Percentiles rank a stretch among this genome's conserved stretches.
Evolutionary conservation across 768 basidiomycete species (phyloP).

Genomic region (Mycena maculata): DNA sequence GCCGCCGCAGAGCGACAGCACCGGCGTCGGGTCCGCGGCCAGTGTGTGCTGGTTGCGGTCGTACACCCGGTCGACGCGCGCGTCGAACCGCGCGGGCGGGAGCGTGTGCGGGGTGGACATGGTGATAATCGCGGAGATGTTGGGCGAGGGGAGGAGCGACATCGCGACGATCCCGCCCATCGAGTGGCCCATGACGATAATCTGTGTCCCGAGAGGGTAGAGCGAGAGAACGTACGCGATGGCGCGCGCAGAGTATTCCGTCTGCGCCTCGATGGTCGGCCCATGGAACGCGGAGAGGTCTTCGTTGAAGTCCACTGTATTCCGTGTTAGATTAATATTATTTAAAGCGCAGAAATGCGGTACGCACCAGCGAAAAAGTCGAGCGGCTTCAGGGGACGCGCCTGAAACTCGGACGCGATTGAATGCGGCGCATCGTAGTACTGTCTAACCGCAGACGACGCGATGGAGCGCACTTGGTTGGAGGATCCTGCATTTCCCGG

Average conservation of each 20-base stretch:
- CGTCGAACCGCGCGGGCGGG: slow-evolving; percentile 90
- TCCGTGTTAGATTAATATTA: neutral
- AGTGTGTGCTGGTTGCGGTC: slow-evolving; percentile 54
- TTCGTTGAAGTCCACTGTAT: slow-evolving; percentile 90
- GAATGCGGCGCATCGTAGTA: slow-evolving; percentile 73
- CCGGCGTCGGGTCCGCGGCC: slow-evolving; percentile 62
- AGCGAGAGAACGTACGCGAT: slow-evolving; percentile 83
- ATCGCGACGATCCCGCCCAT: slow-evolving; percentile 97
- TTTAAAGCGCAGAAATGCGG: neutral
- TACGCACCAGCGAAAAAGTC: slow-evolving; percentile 89
- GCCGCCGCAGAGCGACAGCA: slow-evolving; percentile 92
- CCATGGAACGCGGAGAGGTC: slow-evolving; percentile 97
- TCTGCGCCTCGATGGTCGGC: slow-evolving; percentile 86
- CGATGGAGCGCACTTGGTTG: slow-evolving; percentile 93
- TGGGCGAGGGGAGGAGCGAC: slow-evolving; percentile 73
- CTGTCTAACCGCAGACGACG: slow-evolving; percentile 88
- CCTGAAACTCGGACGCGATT: slow-evolving; percentile 64
- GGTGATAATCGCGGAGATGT: slow-evolving; percentile 87
- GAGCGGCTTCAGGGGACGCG: slow-evolving; percentile 63
- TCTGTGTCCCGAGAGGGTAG: slow-evolving; percentile 71
- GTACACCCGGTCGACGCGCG: slow-evolving; percentile 83
- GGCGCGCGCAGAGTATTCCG: slow-evolving; percentile 75
- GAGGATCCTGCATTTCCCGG: slow-evolving; percentile 98
- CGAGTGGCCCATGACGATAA: slow-evolving; percentile 91
- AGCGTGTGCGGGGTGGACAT: slow-evolving; percentile 94